Evolutionary conservation across 2,329 filamentous ascomycete genomes (phyloP), one percentile per base, ranked within the genome.

Genomic region (Clarireedia monteithiana): DNA sequence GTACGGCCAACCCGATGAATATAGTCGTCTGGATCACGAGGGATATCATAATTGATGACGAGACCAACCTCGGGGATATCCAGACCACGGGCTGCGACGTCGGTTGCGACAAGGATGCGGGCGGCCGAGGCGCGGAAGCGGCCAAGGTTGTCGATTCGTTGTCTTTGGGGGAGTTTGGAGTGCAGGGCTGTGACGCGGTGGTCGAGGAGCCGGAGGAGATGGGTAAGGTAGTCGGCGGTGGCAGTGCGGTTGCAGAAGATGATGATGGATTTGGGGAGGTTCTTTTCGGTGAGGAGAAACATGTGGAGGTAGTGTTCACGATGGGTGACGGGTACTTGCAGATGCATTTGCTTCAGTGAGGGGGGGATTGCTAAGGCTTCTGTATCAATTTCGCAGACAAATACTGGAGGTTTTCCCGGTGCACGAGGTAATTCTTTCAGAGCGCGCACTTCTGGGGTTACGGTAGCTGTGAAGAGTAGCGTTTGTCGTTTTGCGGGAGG

Each of bases 1-100:
- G 94, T 99, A 73, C 94, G 86, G 70, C 94, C 94, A 50, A 96
- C 92, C 12, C 94, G 84, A 74, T 99, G 94, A 62, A 99, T 94
- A 71, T 99, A 99, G 72, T 96, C 92, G 70, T 96, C 91, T 3
- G 92, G 90, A 68, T 96, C 90, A n/a, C 92, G 84, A 0, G 94
- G 94, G 0, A 99, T 83, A 69, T 99, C 94, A 72, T 91, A 99
- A 73, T 99, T 97, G 68, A 99, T 76, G 2, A 99, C 94, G 15
- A 97, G 73, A 54, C 82, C 86, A 6, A 97, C 92, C 63, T 91
- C 88, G 1, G 92, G 92, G 59, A 99, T 96, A 74, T 99, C 94
- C 4, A 99, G 81, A 78, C 94, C 94, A 70, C 94, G 83, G 20
- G 91, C 89, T 0, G 94, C 94, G 14, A 99, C 91, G 69, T 99